Base-by-base conservation (phyloP, 805 yeast genomes). In the Starmerella sirachaensis region DNA sequence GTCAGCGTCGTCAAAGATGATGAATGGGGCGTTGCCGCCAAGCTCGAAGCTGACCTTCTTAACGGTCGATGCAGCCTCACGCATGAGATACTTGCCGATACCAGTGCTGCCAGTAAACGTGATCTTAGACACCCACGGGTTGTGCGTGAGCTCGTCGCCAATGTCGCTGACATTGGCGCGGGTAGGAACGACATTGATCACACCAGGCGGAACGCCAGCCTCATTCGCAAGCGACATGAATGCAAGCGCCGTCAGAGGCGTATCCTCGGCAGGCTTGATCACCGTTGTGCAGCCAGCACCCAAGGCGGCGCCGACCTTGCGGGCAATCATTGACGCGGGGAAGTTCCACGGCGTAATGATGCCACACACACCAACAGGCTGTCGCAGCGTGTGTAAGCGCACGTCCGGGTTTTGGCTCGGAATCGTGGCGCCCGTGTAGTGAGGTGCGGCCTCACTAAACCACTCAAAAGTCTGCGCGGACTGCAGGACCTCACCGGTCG, bases 311-410 rank as follows among this genome's bases (percentile, higher is more conserved):
- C 79, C 86, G 35, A 75, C 59, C 53, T 78, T 78, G 47, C 85
- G 63, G 5, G 84, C 68, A 43, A 77, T 75, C 86, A 78, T 78
- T 11, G 86, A 82, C 17, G 74, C 60, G 3, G 93, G 93, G 58
- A 80, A 81, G 58, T 81, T 80, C 91, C 91, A 80, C 3, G 91
- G 91, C 3, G 88, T 77, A 50, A 80, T 56, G 37, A 80, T 71
- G 8, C 85, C 86, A 49, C 80, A 78, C 1, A 78, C 85, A 6
- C 93, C 93, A 33, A 80, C 63, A n/a, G 93, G 88, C 55, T 78
- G 84, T 49, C 73, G 70, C 42, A 73, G 48, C 4, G 83, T 64
- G 38, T 76, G 48, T 42, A 79, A 73, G 42, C 76, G 65, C 32
- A 56, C 52, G 18, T 60, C 47, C 1, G 69, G 55, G 42, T 60